Conservation (phyloP, 225 moss, liverwort and hornwort species). For the Antitrichia curtipendula region DNA sequence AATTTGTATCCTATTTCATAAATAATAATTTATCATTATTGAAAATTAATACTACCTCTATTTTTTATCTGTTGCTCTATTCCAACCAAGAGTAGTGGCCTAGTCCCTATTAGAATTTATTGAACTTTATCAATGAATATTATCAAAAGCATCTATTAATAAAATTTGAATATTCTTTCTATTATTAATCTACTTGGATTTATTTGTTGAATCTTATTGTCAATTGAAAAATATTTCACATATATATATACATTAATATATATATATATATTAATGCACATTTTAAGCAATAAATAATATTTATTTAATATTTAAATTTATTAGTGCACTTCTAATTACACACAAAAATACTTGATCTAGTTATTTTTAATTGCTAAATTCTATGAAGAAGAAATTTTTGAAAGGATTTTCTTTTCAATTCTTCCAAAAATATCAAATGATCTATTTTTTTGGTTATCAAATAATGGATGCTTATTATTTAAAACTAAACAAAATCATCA, state of each 20-base stretch:
- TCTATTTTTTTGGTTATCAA: neutral
- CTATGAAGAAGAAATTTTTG: rapidly evolving
- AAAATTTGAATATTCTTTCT: neutral
- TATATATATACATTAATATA: no score
- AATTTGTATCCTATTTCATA: neutral
- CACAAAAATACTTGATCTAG: neutral
- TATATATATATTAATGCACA: neutral
- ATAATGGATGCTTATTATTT: neutral
- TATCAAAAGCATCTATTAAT: neutral
- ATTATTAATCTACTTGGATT: neutral
- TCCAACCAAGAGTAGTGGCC: rapidly evolving
- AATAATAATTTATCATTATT: no score
- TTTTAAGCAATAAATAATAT: neutral
- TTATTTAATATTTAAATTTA: neutral
- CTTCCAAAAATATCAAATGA: neutral
- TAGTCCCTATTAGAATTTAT: rapidly evolving
- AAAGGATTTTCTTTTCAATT: neutral
- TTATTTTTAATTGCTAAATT: neutral
- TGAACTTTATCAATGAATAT: neutral
- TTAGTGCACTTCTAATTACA: rapidly evolving
- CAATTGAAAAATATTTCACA: neutral
- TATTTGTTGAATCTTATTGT: neutral
- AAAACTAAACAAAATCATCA: neutral
- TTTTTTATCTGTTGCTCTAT: neutral
- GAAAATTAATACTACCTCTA: rapidly evolving